Evolutionary conservation across 371 early-diverging fungal species (phyloP), one percentile per base, ranked within the genome.

Genomic region (Lichtheimia corymbifera): DNA sequence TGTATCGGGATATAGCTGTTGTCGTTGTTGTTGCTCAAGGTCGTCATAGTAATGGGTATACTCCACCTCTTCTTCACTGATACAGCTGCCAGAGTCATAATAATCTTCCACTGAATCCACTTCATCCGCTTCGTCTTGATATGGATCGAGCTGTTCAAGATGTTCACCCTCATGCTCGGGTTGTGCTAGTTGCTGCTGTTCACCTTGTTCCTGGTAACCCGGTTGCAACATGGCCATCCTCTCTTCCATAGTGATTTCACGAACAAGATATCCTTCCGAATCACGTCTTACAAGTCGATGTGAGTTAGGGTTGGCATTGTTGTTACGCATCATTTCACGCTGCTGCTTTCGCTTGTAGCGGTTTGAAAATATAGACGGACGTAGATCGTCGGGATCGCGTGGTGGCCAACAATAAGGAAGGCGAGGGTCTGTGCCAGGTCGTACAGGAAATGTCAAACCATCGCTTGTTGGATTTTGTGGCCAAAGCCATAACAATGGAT

Each of bases 401-500:
- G 68, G 70, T 43, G 70, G 68, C 70, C 74, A 70, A 3, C 61
- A 63, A 55, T 67, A 66, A 22, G 63, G 54, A 45, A 59, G n/a
- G 7, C 57, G 51, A 13, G 65, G 63, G 28, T 65, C 67, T 59
- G 71, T 71, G 5, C 67, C 62, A 27, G 58, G 55, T 20, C 66
- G 75, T 17, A 91, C 79, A 14, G 83, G 70, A 72, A 84, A 94
- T 17, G 73, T 62, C n/a, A 92, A 58, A 5, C 97, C 97, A 53
- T 89, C 83, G n/a, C 93, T 92, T 3, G 71, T 58, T 56, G 80
- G 74, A 5, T 45, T 54, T 52, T 74, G 76, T 7, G 93, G 92
- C 77, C 83, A 77, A 63, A 83, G 72, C 96, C 95, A 96, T 4
- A 75, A 41, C 15, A 82, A 40, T 15, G 79, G 79, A 54, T 73